phyloP scores from a whole-genome alignment of 176 grass and related monocot genomes.

The Poa pratensis region DNA sequence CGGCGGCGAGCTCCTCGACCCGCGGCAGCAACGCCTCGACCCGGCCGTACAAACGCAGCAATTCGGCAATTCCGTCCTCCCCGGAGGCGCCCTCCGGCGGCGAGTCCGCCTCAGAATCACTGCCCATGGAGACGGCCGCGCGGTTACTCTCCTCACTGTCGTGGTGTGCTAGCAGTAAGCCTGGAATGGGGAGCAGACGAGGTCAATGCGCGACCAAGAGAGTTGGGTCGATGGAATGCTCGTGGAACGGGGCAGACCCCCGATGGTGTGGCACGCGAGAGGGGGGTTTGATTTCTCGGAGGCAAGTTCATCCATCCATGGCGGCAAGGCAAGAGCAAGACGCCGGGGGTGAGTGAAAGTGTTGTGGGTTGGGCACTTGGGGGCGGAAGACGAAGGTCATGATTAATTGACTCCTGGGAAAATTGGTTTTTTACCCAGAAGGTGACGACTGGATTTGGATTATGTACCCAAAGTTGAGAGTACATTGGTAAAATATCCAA shows the following conservation, averaged over 20 bases:
- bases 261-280: neutral
- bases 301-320: too few species aligned
- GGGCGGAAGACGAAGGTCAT: too few species aligned
- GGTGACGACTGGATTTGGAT: too few species aligned
- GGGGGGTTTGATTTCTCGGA: neutral
- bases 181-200: neutral
- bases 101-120: neutral
- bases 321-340: too few species aligned
- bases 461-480: too few species aligned
- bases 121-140: slow-evolving; percentile 8
- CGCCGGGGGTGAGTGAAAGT: too few species aligned
- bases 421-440: too few species aligned
- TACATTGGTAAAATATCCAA: too few species aligned
- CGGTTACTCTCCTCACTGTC: neutral
- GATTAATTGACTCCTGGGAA: too few species aligned
- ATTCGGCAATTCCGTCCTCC: neutral
- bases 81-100: neutral
- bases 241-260: neutral
- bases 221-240: neutral
- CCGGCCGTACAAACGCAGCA: slow-evolving; percentile 27
- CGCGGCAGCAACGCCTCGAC: slow-evolving; percentile 45
- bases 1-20: slow-evolving; percentile 34
- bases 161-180: neutral
- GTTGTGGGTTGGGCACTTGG: too few species aligned
- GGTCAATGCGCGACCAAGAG: neutral